Base-by-base conservation (phyloP, 192 early-diverging fungal genomes). In the Linnemannia hyalina region DNA sequence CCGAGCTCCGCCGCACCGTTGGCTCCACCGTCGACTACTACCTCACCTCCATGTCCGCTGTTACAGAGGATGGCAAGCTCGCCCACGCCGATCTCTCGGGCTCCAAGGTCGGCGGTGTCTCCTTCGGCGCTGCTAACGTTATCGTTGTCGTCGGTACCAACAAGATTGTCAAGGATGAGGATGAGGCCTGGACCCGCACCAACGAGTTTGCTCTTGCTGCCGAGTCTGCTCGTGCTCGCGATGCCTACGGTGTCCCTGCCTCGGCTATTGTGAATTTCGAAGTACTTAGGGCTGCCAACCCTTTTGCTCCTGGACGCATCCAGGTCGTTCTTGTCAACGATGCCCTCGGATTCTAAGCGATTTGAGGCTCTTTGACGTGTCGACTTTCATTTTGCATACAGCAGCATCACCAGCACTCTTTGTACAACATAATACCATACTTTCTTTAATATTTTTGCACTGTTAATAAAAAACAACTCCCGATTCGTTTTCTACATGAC, bases 111-210 rank as follows among this genome's bases (percentile, higher is more conserved):
- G 81, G 82, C 20, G 88, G 88, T 63, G 83, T 82, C 23, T 74
- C 81, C 22, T 81, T 88, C 54, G 83, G 69, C 3, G 77, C 87
- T n/a, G 73, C 76, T 40, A 88, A 88, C 42, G 76, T 83, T 7
- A 82, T 89, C 60, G 81, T 89, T 46, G 42, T 89, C 18, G 80
- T 42, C 16, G 88, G 88, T 49, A 69, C 81, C 36, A 89, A 89
- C 77, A 89, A 89, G 77, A 89, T 89, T 80, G 88, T 89, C 47
- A 88, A 87, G 77, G 88, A 89, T 69, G 76, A 82, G 69, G 85
- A 76, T 1, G 88, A 86, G 63, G 88, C 88, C 20, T 77, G 63
- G 80, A 76, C 71, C 20, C 84, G 88, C 26, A 80, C 82, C 68
- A 79, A 82, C 23, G 85, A 83, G 41, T 89, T 81, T 81, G 87